These are phyloP conservation scores for Fusarium phyllophilum DNA, from an alignment of 2,329 filamentous ascomycete species.

Conservation along the genomic window DNA sequence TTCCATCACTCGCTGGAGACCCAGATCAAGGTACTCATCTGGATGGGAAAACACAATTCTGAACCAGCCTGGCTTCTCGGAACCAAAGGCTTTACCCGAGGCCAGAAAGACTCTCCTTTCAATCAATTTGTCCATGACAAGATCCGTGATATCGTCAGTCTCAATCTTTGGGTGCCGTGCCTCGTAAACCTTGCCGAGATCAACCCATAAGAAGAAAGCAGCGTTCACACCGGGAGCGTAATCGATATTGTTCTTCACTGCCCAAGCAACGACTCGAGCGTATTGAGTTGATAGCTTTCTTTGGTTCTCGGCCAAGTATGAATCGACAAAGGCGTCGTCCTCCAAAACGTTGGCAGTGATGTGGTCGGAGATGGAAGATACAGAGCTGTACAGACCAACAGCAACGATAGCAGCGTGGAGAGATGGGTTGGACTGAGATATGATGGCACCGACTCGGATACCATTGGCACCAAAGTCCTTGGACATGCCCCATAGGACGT, in stretches of 20 bases:
- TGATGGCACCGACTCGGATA: conserved; percentile 61
- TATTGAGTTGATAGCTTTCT: conserved; percentile 53
- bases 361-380: conserved; percentile 57
- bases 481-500: conserved; percentile 60
- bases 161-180: conserved; percentile 22
- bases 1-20: conserved; percentile 35
- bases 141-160: conserved; percentile 37
- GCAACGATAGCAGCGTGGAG: conserved; percentile 52
- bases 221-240: conserved; percentile 61
- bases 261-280: conserved; percentile 49
- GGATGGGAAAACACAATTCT: conserved; percentile 53
- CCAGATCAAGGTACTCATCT: conserved; percentile 45
- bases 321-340: conserved; percentile 55
- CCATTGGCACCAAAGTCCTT: conserved; percentile 69
- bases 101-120: conserved; percentile 50
- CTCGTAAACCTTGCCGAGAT: conserved; percentile 52
- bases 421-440: conserved; percentile 57
- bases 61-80: conserved; percentile 53
- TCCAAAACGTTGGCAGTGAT: conserved; percentile 55
- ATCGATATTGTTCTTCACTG: conserved; percentile 53
- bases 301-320: conserved; percentile 57
- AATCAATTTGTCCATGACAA: conserved; percentile 45
- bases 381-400: conserved; percentile 55
- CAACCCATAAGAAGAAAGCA: conserved; percentile 65
- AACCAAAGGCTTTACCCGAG: conserved; percentile 50